Conservation (phyloP, 495 filamentous ascomycete genomes). For the Neurospora hispaniola region DNA sequence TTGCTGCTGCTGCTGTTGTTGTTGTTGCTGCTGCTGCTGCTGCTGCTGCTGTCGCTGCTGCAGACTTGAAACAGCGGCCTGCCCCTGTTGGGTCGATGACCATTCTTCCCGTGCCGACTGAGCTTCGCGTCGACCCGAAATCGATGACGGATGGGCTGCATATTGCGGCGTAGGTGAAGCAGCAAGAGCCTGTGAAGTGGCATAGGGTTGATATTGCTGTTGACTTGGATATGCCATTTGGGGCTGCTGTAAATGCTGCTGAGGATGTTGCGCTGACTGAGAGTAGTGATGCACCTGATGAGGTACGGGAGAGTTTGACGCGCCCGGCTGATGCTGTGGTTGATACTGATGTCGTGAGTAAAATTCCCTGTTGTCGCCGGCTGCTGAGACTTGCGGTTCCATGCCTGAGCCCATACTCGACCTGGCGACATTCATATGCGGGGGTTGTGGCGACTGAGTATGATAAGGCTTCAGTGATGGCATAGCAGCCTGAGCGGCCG, state of each 20-base stretch:
- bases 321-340: slow-evolving; percentile 21
- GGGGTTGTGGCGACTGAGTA: slow-evolving; percentile 31
- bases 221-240: slow-evolving; percentile 12
- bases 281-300: slow-evolving; percentile 33
- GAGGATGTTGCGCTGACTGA: slow-evolving; percentile 17
- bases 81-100: slow-evolving; percentile 6
- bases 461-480: slow-evolving; percentile 39
- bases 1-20: not conserved
- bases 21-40: slow-evolving; percentile 5
- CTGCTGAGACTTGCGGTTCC: slow-evolving; percentile 16
- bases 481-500: slow-evolving; percentile 29
- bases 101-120: slow-evolving; percentile 11
- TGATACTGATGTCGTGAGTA: slow-evolving; percentile 28
- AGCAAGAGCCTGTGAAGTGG: slow-evolving; percentile 11
- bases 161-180: slow-evolving; percentile 20
- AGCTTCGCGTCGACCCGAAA: slow-evolving; percentile 10
- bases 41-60: slow-evolving; percentile 16
- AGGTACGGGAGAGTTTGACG: slow-evolving; percentile 28
- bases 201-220: slow-evolving; percentile 7
- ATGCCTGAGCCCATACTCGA: slow-evolving; percentile 20
- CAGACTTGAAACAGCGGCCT: slow-evolving; percentile 4
- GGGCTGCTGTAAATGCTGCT: slow-evolving; percentile 3
- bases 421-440: slow-evolving; percentile 27
- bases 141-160: slow-evolving; percentile 13
- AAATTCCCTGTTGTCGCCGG: slow-evolving; percentile 29